Base-by-base conservation (phyloP, 495 filamentous ascomycete species). In the Neurospora sp. region DNA sequence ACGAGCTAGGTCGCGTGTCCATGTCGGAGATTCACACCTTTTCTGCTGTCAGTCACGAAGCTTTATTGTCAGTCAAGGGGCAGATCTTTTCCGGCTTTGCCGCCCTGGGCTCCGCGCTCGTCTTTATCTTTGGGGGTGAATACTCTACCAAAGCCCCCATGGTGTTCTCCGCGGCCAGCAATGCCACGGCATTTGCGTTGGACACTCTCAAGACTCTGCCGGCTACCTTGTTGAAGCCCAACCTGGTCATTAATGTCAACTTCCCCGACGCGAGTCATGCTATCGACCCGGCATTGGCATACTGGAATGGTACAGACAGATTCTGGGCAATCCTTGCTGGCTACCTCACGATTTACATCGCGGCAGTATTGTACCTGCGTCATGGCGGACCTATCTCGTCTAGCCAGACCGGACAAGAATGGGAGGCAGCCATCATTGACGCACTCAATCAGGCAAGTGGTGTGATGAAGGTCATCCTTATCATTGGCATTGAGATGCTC, bases 401-500 rank as follows among this genome's bases (percentile, higher is more conserved):
- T 3, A 84, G 86, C 7, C 88, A 89, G 72, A 86, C 89, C 35
- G 90, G 88, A 3, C 91, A 92, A 69, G 89, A 91, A 74, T 88
- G 92, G 74, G 93, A 97, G 76, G 91, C 90, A 7, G 82, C 92
- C 7, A 82, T 96, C 72, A 90, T 93, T n/a, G 95, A 98, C 74
- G 83, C 90, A 1, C 86, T 99, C 27, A 88, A 93, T 48, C 96
- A 99, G 83, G 96, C 96, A 44, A 96, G 96, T 48, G 96, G 96
- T 4, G 94, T 99, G 14, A 89, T 97, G 87, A 99, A 99, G 80
- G 96, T 99, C 18, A 96, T 99, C 48, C 85, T 98, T 35, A 99
- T 99, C 76, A 99, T 99, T 74, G 93, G 94, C 73, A 98, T 98
- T 79, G 96, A 99, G 84, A 99, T 99, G 96, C 92, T 99, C 46